phyloP scores from a whole-genome alignment of 257 asterid species.

The Marsdenia floribunda region DNA sequence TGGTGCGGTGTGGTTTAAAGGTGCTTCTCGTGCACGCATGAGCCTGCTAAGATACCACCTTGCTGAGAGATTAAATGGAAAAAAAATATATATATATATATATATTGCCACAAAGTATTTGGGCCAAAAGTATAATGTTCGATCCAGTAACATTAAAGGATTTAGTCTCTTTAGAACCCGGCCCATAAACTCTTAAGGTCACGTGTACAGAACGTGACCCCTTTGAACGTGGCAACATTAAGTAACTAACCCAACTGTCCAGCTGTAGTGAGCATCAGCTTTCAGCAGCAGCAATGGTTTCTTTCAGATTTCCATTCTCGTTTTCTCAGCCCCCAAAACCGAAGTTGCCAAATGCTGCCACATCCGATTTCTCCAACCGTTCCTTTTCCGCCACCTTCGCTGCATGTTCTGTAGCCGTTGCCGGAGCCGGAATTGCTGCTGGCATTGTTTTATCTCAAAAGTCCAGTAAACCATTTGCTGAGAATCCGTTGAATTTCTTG shows the following conservation, averaged over 20 bases:
- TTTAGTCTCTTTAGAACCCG: too few species aligned
- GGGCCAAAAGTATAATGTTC: too few species aligned
- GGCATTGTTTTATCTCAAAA: slow-evolving; percentile 45
- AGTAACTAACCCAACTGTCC: neutral
- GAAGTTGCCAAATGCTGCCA: slow-evolving; percentile 31
- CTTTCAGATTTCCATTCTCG: slow-evolving; percentile 85
- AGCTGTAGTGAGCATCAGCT: neutral
- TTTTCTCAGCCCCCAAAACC: slow-evolving; percentile 71
- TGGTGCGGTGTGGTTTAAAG: too few species aligned
- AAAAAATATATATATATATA: too few species aligned
- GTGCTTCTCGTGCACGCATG: too few species aligned
- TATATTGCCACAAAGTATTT: too few species aligned
- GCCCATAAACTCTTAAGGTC: neutral
- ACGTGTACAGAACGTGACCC: neutral
- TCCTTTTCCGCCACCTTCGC: slow-evolving; percentile 29
- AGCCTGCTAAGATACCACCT: too few species aligned
- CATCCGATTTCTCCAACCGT: slow-evolving; percentile 22
- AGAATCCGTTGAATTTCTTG: slow-evolving; percentile 41
- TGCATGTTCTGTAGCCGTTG: slow-evolving; percentile 33
- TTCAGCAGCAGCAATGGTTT: slow-evolving; percentile 37
- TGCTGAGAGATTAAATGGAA: too few species aligned
- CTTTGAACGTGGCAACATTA: neutral
- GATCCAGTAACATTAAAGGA: neutral
- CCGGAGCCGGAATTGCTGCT: slow-evolving; percentile 32
- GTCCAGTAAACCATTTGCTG: slow-evolving; percentile 31